Base-by-base conservation (phyloP, 2,329 filamentous ascomycete species). In the Neonectria ditissima region DNA sequence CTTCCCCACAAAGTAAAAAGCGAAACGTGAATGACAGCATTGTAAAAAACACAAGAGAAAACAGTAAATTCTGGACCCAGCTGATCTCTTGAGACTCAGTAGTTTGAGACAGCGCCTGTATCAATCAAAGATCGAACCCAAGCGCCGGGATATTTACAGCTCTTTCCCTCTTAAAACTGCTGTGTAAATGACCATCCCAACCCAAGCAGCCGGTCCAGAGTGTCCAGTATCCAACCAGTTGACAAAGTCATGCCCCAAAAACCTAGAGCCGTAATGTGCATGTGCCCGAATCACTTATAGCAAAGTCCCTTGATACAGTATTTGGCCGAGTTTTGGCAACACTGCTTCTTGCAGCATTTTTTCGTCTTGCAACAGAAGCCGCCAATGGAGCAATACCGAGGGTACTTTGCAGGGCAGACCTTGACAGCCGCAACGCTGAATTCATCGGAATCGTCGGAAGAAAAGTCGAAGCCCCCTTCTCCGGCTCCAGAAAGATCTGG, bases 331-430 rank as follows among this genome's bases (percentile, higher is more conserved):
- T 48, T 30, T 14, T 26, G 26, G 16, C 45, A 30, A 28, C 45
- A 48, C 45, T 30, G 20, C 20, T 48, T 48, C 45, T 48, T 48
- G 45, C 45, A 48, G 9, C 24, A 48, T 9, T 48, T 48, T 16
- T 30, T 48, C 16, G 16, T 48, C n/a, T 28, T 30, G 45, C 45
- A 48, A 30, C 45, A 48, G 16, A 48, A 11, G 24, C 18, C 18
- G 11, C 11, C 18, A 11, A 48, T 3, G 18, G 45, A 20, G 26
- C 26, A 30, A 5, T 18, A 11, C 2, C 45, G 26, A 18, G 26
- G 45, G 24, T 30, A 48, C 4, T 48, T 30, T 9, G 24, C 16
- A 2, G 45, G 45, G 45, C 45, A 48, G 18, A 13, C 45, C 26
- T 18, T 10, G 1, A 9, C 26, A 7, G 22, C 13, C 7, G 16